Base-by-base conservation (phyloP, 352 stramenopile genomes). In the Globisporangium paddicum region DNA sequence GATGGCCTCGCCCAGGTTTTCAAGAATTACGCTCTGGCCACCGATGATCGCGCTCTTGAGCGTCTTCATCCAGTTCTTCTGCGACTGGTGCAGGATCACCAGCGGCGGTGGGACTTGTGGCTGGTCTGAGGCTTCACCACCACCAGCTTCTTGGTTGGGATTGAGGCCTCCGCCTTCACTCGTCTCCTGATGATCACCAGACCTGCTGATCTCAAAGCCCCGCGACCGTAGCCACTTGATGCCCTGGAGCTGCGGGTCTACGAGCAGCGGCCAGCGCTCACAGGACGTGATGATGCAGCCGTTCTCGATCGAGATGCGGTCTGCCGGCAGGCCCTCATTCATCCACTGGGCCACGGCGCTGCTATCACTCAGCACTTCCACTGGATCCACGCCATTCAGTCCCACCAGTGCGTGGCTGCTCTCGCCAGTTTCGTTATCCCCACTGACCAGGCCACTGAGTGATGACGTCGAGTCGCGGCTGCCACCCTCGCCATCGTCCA, bases 291-390 rank as follows among this genome's bases (percentile, higher is more conserved):
- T 93, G 53, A 97, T 97, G 49, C 84, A 94, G 18, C 90, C 92
- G 52, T 98, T 98, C 58, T 98, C 92, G 14, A 96, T 82, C 10
- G 87, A 97, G 14, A 98, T 96, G 6, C 89, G 77, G 62, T 98
- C 90, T 0, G 89, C 77, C 2, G 90, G 90, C 0, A 98, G 64
- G 0, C 86, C 87, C 75, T 97, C 89, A 55, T 97, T 96, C 83
- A 96, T 89, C 92, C 90, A 97, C 47, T 96, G 79, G 0, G 90
- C 92, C 1, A 96, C 75, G 5, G 89, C 58, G 30, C 84, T 87
- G 13, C 86, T 88, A 52, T 92, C 82, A 32, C 83, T 95, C 0
- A 98, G 71, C 50, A 97, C 87, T 23, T 84, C 69, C 9, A 98
- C 68, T 0, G 91, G 92, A 60, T 98, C 91, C 11, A 97, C 66